These are phyloP conservation scores for Penicillium sp. DNA, from an alignment of 2,329 filamentous ascomycete species.

Conservation along the genomic window DNA sequence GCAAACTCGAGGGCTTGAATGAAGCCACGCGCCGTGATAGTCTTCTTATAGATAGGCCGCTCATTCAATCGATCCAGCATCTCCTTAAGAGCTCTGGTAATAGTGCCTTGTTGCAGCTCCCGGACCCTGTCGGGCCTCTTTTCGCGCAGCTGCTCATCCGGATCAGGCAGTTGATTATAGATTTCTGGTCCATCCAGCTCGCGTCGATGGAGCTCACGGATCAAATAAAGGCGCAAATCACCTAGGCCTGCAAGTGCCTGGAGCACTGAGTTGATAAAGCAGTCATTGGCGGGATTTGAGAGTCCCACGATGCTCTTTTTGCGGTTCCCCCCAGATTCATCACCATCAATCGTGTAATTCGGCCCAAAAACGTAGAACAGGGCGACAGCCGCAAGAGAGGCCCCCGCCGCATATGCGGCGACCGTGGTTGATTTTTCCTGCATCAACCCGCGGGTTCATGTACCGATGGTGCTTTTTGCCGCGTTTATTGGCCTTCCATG, in stretches of 20 bases:
- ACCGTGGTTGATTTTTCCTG: conserved; percentile 82
- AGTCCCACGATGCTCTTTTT: conserved; percentile 91
- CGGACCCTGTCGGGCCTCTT: conserved; percentile 55
- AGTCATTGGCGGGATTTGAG: conserved; percentile 90
- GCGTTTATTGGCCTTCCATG: conserved; percentile 25
- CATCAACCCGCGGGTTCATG: conserved; percentile 56
- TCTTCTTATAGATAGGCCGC: conserved; percentile 90
- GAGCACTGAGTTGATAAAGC: conserved; percentile 94
- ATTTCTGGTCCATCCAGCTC: conserved; percentile 77
- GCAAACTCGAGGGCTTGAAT: conserved; percentile 81
- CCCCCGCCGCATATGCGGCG: conserved; percentile 92
- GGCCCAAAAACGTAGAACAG: conserved; percentile 97
- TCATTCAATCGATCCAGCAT: conserved; percentile 93
- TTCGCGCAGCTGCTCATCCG: conserved; percentile 43
- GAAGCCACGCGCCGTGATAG: conserved; percentile 85
- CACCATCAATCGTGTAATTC: conserved; percentile 92
- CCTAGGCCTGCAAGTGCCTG: conserved; percentile 90
- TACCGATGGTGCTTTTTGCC: not conserved
- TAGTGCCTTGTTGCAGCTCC: conserved; percentile 76
- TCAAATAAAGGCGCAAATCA: conserved; percentile 88
- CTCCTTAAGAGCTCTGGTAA: conserved; percentile 87
- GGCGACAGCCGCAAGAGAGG: conserved; percentile 90
- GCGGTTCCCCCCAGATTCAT: conserved; percentile 65
- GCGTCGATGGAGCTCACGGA: conserved; percentile 85
- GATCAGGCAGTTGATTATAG: conserved; percentile 67